Conservation (phyloP, 2,329 filamentous ascomycete genomes). For the Trichothecium sympodiale region DNA sequence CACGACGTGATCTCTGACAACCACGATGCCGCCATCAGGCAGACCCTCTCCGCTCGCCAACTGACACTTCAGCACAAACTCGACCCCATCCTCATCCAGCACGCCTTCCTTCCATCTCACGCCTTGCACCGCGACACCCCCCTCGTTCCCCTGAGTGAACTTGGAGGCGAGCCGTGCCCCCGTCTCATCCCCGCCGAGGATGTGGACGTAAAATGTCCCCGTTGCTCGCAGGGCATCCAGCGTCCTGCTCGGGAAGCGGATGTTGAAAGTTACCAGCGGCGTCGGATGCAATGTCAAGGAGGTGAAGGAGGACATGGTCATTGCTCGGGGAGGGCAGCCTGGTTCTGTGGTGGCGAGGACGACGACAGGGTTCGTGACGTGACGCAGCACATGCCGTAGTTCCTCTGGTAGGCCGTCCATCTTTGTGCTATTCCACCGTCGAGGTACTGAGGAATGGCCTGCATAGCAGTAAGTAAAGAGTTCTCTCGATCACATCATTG, state of each 20-base stretch:
- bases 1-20: conserved; percentile 39
- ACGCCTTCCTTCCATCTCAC: conserved; percentile 19
- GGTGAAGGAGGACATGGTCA: conserved; percentile 51
- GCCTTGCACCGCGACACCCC: conserved; percentile 24
- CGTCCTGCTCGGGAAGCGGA: conserved; percentile 43
- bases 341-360: conserved; percentile 38
- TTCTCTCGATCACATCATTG: too few species aligned
- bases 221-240: conserved; percentile 34
- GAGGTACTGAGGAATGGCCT: too few species aligned
- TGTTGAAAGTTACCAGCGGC: conserved; percentile 46
- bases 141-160: conserved; percentile 38
- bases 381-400: conserved; percentile 25
- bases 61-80: conserved; percentile 34
- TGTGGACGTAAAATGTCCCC: conserved; percentile 41
- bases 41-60: conserved; percentile 24
- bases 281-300: conserved; percentile 40
- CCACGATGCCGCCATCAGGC: conserved; percentile 28
- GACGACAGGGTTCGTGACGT: conserved; percentile 43
- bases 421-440: too few species aligned
- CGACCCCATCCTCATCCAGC: conserved; percentile 39
- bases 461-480: too few species aligned
- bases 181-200: conserved; percentile 33
- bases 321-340: conserved; percentile 27
- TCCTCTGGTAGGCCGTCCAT: too few species aligned
- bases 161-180: conserved; percentile 40